Evolutionary conservation across 768 basidiomycete species (phyloP), one percentile per base, ranked within the genome.

Genomic region (Rhodotorula diobovata): DNA sequence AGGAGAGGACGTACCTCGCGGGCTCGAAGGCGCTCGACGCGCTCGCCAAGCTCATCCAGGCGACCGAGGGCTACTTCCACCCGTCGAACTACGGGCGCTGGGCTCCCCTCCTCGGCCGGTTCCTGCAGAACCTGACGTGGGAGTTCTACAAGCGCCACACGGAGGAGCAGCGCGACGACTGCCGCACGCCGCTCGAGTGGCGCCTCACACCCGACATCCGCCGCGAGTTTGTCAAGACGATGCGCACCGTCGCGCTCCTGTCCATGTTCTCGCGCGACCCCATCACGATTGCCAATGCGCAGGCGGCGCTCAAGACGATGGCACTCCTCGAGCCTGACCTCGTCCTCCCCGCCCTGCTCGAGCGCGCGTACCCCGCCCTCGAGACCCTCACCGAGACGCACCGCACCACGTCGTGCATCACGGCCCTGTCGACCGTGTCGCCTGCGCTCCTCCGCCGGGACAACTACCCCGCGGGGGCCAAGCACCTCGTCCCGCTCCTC

Each of bases 321-420:
- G 86, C 87, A 66, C 80, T 88, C 55, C 71, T 79, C 84, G 91
- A 93, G 74, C 91, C 93, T 2, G 90, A 91, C 78, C 83, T 95
- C 32, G 88, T 94, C 73, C 82, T 94, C 54, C 87, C 88, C 56
- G 87, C 90, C 0, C 85, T 94, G 53, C 80, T 94, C 69, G 91
- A 94, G 79, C 84, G 91, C 64, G 90, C 90, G 18, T 87, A 89
- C 11, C 90, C 91, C 3, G 89, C 91, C 1, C 81, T 96, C n/a
- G 91, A 93, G 80, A 87, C 90, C 8, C 81, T 94, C n/a, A 87
- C 88, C 25, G 91, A 93, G 88, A 93, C 91, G 0, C 88, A 92
- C 73, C 84, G 92, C 60, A 93, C 91, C 0, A 85, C 89, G 56
- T 88, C 92, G 16, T 87, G 91, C 37, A 91, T 93, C 79, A 91